Conservation (phyloP, 179 eudicot genomes). For the Silene vulgaris region DNA sequence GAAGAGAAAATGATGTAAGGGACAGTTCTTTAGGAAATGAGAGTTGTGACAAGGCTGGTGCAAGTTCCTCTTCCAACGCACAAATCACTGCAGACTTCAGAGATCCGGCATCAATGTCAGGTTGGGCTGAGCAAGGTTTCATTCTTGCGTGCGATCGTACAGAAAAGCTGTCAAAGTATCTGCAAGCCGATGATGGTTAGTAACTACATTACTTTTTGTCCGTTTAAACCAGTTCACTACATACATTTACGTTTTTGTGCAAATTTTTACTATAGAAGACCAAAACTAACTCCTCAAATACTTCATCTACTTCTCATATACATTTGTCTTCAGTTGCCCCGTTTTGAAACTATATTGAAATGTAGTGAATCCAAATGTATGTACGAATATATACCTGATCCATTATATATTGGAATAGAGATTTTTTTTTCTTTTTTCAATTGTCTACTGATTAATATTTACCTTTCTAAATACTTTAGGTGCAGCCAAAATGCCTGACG, state of each 20-base stretch:
- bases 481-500: slow-evolving; percentile 47
- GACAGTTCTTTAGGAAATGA: slow-evolving; percentile 27
- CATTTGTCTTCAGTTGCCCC: neutral
- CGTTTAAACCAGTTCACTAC: neutral
- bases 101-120: slow-evolving; percentile 30
- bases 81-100: slow-evolving; percentile 22
- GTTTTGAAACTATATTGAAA: neutral
- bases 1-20: slow-evolving; percentile 16
- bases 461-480: slow-evolving; percentile 22
- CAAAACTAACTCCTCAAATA: no score
- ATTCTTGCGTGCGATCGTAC: slow-evolving; percentile 40
- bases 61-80: slow-evolving; percentile 21
- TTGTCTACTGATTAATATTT: neutral
- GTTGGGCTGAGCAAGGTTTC: slow-evolving; percentile 46
- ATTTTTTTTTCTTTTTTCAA: neutral
- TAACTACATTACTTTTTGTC: neutral
- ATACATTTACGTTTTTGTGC: neutral
- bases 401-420: neutral
- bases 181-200: slow-evolving; percentile 41
- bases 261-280: neutral
- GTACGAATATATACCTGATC: neutral
- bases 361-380: neutral
- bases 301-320: neutral
- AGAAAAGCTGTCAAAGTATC: slow-evolving; percentile 35
- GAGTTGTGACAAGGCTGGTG: slow-evolving; percentile 17